A percentile compares a stretch with the other conserved stretches of the same genome.
Evolutionary conservation across 352 stramenopile genomes (phyloP).

Genomic region (Aphanomyces euteiches): DNA sequence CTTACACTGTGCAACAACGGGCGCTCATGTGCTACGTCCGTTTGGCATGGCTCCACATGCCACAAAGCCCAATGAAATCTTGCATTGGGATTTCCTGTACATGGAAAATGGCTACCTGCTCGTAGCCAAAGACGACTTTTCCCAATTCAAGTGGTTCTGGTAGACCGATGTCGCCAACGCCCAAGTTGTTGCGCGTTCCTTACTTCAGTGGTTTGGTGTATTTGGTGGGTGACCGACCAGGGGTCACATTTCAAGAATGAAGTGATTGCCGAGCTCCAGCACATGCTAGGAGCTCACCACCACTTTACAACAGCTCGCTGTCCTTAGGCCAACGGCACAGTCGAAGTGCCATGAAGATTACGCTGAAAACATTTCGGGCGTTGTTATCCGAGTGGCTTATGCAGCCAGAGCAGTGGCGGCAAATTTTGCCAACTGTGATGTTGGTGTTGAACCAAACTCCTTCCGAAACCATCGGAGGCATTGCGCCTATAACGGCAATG

Average conservation of each 20-base stretch:
- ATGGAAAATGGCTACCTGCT: constrained; percentile 28
- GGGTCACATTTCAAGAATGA: constrained; percentile 40
- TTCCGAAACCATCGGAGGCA: background rate
- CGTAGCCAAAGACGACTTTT: constrained; percentile 12
- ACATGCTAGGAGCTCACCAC: constrained; percentile 30
- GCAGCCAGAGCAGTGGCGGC: constrained; percentile 11
- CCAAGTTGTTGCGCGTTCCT: background rate
- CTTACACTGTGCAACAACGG: too few species aligned
- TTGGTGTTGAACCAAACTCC: constrained; percentile 16
- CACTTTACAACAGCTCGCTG: constrained; percentile 36
- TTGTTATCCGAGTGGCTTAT: constrained; percentile 4
- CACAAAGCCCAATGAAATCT: constrained; percentile 30
- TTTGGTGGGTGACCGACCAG: background rate
- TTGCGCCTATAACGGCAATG: constrained; percentile 6
- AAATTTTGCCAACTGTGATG: constrained; percentile 8
- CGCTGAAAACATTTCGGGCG: constrained; percentile 15
- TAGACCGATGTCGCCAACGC: background rate
- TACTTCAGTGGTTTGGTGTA: background rate
- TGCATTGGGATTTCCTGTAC: constrained; percentile 35
- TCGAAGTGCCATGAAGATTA: constrained; percentile 38
- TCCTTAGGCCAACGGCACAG: constrained; percentile 37
- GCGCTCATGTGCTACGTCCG: background rate
- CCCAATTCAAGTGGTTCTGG: constrained; percentile 10
- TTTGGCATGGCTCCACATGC: constrained; percentile 2
- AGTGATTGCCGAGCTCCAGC: constrained; percentile 28